A percentile compares a stretch with the other conserved stretches of the same genome.
phyloP scores from a whole-genome alignment of 1,139 yeast genomes.

The Geotrichum macrosporum region DNA sequence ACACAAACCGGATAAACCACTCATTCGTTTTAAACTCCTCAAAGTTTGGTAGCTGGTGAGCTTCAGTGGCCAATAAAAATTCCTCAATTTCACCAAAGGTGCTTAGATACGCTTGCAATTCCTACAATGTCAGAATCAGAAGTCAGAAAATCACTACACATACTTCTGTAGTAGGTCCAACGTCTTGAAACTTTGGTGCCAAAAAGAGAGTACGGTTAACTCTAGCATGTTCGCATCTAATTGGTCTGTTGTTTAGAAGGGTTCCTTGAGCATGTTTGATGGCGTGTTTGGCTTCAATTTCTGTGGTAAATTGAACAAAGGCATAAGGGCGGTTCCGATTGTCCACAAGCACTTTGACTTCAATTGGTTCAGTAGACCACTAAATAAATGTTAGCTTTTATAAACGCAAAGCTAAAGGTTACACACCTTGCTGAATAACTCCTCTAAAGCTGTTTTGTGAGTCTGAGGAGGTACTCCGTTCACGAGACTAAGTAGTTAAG shows the following conservation, averaged over 20 bases:
- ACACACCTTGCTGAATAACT: constrained; percentile 46
- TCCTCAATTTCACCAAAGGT: constrained; percentile 74
- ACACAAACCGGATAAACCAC: constrained; percentile 81
- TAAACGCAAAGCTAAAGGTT: constrained; percentile 1
- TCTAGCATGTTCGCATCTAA: constrained; percentile 86
- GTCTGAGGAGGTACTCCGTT: constrained; percentile 21
- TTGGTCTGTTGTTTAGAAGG: constrained; percentile 62
- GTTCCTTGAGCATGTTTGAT: constrained; percentile 66
- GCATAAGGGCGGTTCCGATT: constrained; percentile 85
- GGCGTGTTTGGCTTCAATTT: constrained; percentile 66
- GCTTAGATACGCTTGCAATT: constrained; percentile 43
- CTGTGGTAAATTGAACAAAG: constrained; percentile 78
- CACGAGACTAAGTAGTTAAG: constrained; percentile 15
- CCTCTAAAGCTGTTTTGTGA: constrained; percentile 43
- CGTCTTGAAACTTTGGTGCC: constrained; percentile 24
- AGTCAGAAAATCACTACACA: neutral
- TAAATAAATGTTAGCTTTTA: constrained; percentile 11
- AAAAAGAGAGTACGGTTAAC: constrained; percentile 77
- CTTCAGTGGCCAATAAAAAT: constrained; percentile 41
- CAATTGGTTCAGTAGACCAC: constrained; percentile 37
- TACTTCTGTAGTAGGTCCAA: constrained; percentile 10
- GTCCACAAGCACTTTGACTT: constrained; percentile 82
- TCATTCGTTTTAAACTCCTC: constrained; percentile 36
- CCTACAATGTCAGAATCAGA: constrained; percentile 26
- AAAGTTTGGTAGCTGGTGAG: constrained; percentile 24